Base-by-base conservation (phyloP, 2,329 filamentous ascomycete genomes). In the Fusarium mangiferae region DNA sequence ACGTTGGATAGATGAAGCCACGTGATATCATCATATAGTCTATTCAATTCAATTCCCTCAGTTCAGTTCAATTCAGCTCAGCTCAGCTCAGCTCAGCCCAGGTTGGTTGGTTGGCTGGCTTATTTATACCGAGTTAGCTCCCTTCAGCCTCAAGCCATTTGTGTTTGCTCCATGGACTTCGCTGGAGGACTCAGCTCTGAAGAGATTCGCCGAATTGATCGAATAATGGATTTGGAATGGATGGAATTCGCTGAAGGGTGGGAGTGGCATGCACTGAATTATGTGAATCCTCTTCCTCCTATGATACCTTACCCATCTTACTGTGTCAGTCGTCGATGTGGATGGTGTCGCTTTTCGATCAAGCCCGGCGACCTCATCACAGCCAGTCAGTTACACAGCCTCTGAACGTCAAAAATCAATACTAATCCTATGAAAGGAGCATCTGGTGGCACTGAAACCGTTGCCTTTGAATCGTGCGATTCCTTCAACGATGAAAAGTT, bases 261-360 rank as follows among this genome's bases (percentile, higher is more conserved):
- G 66, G 66, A 68, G 26, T 68, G 63, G 66, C 30, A 68, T 28
- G 66, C 49, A 15, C 26, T 70, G 36, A 58, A 57, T 22, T 36
- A 45, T 30, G 36, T 59, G 18, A 65, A 65, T 6, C 51, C 39
- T 18, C 46, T 66, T 22, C 54, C 52, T 46, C 61, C 68, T 33
- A 39, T 51, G 20, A 35, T 63, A 24, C 57, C 62, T 30, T 68
- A 58, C 18, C 68, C 63, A 11, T 70, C 66, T 59, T 70, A 65
- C 24, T 73, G 71, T 45, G 62, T 73, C 26, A 66, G 62, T 13
- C 67, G 54, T 33, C 45, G 67, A 39, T 74, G 71, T 44, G 60
- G 71, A 62, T 63, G 72, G 56, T 74, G 71, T 28, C 71, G 71
- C 12, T 72, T 74, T n/a, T 11, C 55, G 18, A 72, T 74, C n/a